Conservation (phyloP, 2,329 filamentous ascomycete genomes). For the Stachybotrys elegans region DNA sequence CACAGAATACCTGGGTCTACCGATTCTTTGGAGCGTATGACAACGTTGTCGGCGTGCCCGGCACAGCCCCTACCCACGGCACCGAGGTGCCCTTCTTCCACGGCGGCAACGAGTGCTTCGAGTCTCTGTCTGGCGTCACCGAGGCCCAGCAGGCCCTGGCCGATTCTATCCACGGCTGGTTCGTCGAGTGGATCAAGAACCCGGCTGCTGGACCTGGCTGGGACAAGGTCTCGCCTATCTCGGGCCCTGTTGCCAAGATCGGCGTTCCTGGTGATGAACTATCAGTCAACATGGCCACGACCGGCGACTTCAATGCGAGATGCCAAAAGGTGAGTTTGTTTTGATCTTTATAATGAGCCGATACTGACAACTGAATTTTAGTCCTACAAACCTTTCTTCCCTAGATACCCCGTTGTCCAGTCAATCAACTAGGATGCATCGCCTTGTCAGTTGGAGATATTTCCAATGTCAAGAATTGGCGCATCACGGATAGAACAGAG, state of each 20-base stretch:
- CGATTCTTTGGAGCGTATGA: constrained; percentile 37
- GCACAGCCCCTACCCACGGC: constrained; percentile 18
- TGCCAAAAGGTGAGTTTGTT: constrained; percentile 13
- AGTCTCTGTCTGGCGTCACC: constrained; percentile 25
- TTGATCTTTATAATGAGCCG: not conserved
- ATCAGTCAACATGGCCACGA: constrained; percentile 5
- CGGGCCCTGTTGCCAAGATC: constrained; percentile 13
- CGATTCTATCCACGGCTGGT: constrained; percentile 35
- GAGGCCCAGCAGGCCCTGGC: constrained; percentile 32
- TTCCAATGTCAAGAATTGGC: too few species aligned
- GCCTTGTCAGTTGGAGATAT: too few species aligned
- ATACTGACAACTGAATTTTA: constrained; percentile 3
- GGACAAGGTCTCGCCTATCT: constrained; percentile 19
- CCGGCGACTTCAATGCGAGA: constrained; percentile 11
- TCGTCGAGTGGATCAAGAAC: constrained; percentile 39
- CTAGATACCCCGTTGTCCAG: constrained; percentile 8
- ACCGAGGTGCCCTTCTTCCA: constrained; percentile 39
- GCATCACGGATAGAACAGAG: too few species aligned
- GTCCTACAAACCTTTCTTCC: constrained; percentile 8
- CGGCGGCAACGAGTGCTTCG: constrained; percentile 38
- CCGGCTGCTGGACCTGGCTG: constrained; percentile 35
- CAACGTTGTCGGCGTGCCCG: constrained; percentile 27
- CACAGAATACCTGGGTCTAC: constrained; percentile 36
- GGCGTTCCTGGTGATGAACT: constrained; percentile 16
- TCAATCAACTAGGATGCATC: too few species aligned